phyloP scores from a whole-genome alignment of 441 rosid species.

The Gossypium schwendimanii region DNA sequence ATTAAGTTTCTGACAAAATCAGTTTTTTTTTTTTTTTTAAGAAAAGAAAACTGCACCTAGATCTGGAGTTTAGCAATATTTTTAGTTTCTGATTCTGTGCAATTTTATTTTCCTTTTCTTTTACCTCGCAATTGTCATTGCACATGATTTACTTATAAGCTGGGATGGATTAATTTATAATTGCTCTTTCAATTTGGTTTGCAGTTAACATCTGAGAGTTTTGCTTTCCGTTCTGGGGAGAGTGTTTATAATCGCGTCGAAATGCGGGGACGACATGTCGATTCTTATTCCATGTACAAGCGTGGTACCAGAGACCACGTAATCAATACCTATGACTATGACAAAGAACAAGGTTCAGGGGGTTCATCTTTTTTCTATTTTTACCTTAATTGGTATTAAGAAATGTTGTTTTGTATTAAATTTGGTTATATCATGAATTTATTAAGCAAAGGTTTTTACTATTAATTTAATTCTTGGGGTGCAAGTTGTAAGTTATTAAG shows the following conservation, averaged over 20 bases:
- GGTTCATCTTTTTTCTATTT: background rate
- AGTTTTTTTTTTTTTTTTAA: background rate
- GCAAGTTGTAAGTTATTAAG: background rate
- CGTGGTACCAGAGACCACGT: slow-evolving; percentile 52
- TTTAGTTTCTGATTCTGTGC: background rate
- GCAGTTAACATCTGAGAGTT: slow-evolving; percentile 25
- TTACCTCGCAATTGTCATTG: too few species aligned
- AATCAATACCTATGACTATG: slow-evolving; percentile 27
- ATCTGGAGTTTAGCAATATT: background rate
- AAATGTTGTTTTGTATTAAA: background rate
- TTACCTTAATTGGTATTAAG: background rate
- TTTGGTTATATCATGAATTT: background rate
- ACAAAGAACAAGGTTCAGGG: slow-evolving; percentile 55
- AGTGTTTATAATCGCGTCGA: slow-evolving; percentile 25
- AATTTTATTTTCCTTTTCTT: background rate
- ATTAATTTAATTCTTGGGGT: background rate
- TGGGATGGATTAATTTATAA: background rate
- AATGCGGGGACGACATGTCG: slow-evolving; percentile 78
- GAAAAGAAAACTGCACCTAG: background rate
- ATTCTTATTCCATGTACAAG: slow-evolving; percentile 41
- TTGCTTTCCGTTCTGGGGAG: slow-evolving; percentile 20
- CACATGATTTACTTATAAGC: background rate
- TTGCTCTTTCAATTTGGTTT: background rate
- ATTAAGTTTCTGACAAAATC: background rate
- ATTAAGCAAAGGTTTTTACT: background rate